Evolutionary conservation across 2,329 filamentous ascomycete species (phyloP).

Genomic region (Plectosphaerella sp.): DNA sequence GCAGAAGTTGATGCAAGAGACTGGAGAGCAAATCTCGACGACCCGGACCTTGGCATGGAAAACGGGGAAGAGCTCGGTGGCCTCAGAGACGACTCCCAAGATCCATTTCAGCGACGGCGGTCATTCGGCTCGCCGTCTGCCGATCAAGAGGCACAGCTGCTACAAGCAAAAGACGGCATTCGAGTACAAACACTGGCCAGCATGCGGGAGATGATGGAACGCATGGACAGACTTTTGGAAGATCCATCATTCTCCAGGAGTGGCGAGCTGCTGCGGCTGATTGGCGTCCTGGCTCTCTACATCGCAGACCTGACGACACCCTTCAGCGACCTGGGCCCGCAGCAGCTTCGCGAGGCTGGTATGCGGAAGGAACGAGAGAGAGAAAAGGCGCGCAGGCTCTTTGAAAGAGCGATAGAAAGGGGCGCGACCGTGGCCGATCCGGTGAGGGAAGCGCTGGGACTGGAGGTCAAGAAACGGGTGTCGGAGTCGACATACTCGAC

Average conservation of each 20-base stretch:
- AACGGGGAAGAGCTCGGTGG: neutral
- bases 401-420: constrained; percentile 28
- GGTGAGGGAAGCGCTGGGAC: constrained; percentile 21
- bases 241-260: constrained; percentile 68
- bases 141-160: constrained; percentile 11
- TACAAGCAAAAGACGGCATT: constrained; percentile 33
- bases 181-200: constrained; percentile 48
- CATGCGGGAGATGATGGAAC: constrained; percentile 58
- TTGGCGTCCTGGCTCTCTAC: constrained; percentile 73
- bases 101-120: neutral
- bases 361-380: constrained; percentile 20
- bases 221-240: constrained; percentile 68
- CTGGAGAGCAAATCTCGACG: constrained; percentile 7
- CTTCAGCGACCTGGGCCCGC: constrained; percentile 22
- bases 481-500: too few species aligned
- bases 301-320: constrained; percentile 62
- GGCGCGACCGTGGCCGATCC: constrained; percentile 25
- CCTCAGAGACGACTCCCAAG: constrained; percentile 14
- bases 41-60: constrained; percentile 7
- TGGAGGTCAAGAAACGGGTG: constrained; percentile 5
- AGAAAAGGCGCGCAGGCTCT: constrained; percentile 28
- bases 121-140: neutral
- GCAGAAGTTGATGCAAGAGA: neutral
- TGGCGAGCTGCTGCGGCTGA: constrained; percentile 61
- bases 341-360: constrained; percentile 20